Conservation (phyloP, 768 basidiomycete genomes). For the Kwoniella pini region DNA sequence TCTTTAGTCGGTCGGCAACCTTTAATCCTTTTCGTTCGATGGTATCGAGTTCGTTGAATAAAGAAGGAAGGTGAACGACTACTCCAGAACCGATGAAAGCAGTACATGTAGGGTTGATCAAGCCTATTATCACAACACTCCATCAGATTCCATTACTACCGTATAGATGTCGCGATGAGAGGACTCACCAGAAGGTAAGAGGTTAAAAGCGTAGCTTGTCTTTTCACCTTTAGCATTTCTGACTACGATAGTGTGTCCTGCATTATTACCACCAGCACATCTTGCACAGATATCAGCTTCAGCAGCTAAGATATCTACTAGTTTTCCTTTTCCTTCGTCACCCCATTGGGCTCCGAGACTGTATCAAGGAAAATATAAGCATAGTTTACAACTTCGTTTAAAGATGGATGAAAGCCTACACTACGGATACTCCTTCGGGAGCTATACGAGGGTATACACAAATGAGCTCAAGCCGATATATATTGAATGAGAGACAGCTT, state of each 20-base stretch:
- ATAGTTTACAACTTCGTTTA: not conserved
- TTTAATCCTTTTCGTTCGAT: slow-evolving; percentile 79
- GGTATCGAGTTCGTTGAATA: slow-evolving; percentile 88
- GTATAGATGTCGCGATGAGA: no score
- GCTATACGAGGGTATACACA: slow-evolving; percentile 23
- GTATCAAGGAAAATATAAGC: not conserved
- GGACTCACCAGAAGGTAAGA: slow-evolving; percentile 86
- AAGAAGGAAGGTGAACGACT: slow-evolving; percentile 93
- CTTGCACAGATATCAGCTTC: slow-evolving; percentile 89
- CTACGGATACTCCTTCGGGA: slow-evolving; percentile 52
- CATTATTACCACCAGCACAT: slow-evolving; percentile 98
- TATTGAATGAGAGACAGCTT: not conserved
- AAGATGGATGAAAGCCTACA: slow-evolving; percentile 31
- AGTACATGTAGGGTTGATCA: slow-evolving; percentile 80
- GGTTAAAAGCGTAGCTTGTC: slow-evolving; percentile 91
- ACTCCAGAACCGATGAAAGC: slow-evolving; percentile 92
- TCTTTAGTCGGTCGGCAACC: slow-evolving; percentile 78
- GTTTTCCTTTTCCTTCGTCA: slow-evolving; percentile 64
- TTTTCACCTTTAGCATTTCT: slow-evolving; percentile 64
- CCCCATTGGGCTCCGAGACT: slow-evolving; percentile 58
- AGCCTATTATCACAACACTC: slow-evolving; percentile 63
- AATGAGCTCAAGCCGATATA: not conserved
- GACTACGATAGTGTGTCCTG: slow-evolving; percentile 95
- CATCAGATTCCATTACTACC: no score
- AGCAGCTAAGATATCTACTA: slow-evolving; percentile 92